A percentile compares a stretch with the other conserved stretches of the same genome.
phyloP scores from a whole-genome alignment of 2,329 filamentous ascomycete species.

The Aureobasidium subglaciale region DNA sequence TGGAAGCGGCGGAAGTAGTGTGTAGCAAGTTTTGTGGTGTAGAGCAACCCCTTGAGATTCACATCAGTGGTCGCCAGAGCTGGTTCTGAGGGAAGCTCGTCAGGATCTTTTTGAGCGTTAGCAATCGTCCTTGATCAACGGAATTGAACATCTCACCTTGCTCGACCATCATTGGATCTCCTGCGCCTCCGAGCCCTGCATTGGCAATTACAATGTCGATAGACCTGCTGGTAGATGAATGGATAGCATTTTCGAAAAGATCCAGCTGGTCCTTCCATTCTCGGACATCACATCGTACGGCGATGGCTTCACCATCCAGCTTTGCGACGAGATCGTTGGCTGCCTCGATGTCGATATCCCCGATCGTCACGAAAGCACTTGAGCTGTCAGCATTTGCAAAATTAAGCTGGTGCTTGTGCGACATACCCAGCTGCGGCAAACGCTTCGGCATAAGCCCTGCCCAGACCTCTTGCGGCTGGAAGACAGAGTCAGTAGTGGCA shows the following conservation, averaged over 20 bases:
- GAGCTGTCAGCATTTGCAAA: conserved; percentile 22
- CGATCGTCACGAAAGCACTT: conserved; percentile 31
- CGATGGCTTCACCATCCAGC: conserved; percentile 23
- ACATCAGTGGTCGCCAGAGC: conserved; percentile 19
- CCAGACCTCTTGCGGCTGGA: conserved; percentile 26
- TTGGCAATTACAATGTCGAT: conserved; percentile 27
- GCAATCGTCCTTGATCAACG: too few species aligned
- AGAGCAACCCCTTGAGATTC: conserved; percentile 19
- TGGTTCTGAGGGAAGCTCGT: conserved; percentile 21
- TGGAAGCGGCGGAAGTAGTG: conserved; percentile 26
- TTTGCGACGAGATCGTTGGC: conserved; percentile 24
- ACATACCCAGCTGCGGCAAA: background rate
- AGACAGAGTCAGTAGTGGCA: background rate
- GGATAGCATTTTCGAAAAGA: conserved; percentile 25
- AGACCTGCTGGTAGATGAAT: conserved; percentile 19
- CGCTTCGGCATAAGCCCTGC: background rate
- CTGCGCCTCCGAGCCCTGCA: conserved; percentile 20
- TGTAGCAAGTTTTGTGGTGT: conserved; percentile 20
- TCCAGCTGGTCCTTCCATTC: conserved; percentile 25
- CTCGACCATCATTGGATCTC: background rate
- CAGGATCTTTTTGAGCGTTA: background rate
- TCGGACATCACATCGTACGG: conserved; percentile 26
- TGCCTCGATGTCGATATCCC: conserved; percentile 24
- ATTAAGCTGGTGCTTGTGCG: background rate
- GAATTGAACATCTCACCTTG: background rate